phyloP scores from a whole-genome alignment of 768 basidiomycete species.

The Gymnopilus dilepis region DNA sequence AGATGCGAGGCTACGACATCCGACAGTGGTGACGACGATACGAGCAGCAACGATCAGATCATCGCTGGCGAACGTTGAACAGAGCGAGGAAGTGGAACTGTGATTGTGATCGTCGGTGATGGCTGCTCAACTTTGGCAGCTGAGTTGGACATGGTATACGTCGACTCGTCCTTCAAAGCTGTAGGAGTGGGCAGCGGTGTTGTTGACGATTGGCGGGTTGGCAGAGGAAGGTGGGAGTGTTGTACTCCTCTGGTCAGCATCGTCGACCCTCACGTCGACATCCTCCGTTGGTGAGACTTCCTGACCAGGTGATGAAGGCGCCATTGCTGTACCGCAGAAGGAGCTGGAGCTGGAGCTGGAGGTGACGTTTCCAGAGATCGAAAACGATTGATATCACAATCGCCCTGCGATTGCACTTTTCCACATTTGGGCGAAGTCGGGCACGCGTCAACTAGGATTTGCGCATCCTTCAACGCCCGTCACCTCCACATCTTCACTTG shows the following conservation, averaged over 20 bases:
- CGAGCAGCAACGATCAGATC: not conserved
- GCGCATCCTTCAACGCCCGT: too few relatives aligned
- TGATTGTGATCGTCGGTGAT: constrained; percentile 3
- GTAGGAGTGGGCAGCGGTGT: too few relatives aligned
- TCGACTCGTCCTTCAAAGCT: not conserved
- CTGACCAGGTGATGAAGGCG: too few relatives aligned
- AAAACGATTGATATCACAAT: not conserved
- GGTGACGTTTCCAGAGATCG: not conserved
- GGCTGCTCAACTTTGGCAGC: not conserved
- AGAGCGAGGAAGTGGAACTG: not conserved
- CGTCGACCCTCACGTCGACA: not conserved
- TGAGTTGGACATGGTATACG: not conserved
- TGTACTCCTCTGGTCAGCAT: not conserved
- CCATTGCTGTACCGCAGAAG: not conserved
- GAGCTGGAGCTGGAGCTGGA: too few relatives aligned
- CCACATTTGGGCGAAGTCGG: too few relatives aligned
- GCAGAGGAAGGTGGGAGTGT: not conserved
- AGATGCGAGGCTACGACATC: not conserved
- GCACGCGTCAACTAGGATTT: too few relatives aligned
- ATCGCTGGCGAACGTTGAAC: not conserved
- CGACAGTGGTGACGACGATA: not conserved
- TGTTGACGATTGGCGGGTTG: not conserved
- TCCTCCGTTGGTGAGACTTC: not conserved
- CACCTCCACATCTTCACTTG: too few relatives aligned
- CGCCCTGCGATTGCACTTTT: not conserved